Evolutionary conservation across 768 basidiomycete genomes (phyloP), one percentile per base, ranked within the genome.

Genomic region (Agrocybe praecox): DNA sequence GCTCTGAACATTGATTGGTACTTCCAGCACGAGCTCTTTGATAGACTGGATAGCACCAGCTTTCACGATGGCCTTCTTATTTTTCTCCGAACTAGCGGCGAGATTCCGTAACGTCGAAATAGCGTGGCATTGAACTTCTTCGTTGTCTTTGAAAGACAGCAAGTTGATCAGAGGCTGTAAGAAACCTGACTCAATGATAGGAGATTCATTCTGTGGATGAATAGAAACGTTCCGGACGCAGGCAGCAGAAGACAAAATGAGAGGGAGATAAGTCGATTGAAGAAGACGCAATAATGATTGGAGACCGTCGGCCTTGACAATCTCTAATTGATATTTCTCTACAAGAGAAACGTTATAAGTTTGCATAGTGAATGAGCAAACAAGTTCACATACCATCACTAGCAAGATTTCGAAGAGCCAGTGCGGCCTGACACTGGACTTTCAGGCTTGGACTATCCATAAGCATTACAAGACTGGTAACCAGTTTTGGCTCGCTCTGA

Each of bases 171-270:
- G 78, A 0, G 97, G 97, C 66, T 94, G 90, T 59, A 98, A 76
- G 80, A 99, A 99, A 18, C 96, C 96, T 33, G 94, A 92, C 66
- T 99, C 97, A 71, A 99, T 99, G 72, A 99, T 99, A 17, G 96
- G 97, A 1, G 95, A 97, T 73, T 98, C 97, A 79, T 99, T 99
- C 69, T 88, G 86, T 0, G 97, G 97, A 71, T 98, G 97, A 56
- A 98, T 99, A 7, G 96, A 98, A 32, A 99, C 97, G 67, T 99
- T 99, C 59, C 97, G 93, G 46, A 98, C 96, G 69, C 97, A 99
- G 0, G 97, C 97, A 45, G 97, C 97, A 45, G 96, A 94, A 2
- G 97, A 98, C 44, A 99, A 86, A 65, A 99, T 98, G 61, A 98
- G 87, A 19, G 97, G 97, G 21, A 98, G 89, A 70, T 97, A 99